Base-by-base conservation (phyloP, 768 basidiomycete genomes). In the Boletus subparvulus region DNA sequence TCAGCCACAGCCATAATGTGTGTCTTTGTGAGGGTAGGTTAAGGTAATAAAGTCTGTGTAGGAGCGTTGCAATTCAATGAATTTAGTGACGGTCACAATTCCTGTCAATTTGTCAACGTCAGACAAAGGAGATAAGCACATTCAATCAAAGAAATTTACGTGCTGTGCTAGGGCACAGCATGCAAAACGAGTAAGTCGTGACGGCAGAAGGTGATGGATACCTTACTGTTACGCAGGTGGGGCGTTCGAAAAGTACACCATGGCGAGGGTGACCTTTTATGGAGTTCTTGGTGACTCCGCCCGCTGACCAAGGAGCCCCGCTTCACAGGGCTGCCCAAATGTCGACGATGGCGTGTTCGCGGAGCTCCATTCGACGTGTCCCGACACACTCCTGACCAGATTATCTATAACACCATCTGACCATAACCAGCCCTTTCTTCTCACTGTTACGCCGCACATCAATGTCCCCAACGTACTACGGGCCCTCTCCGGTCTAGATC, bases 21-120 rank as follows among this genome's bases (percentile, higher is more conserved):
- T 59, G 53, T 60, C 61, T 54, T 61, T 53, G 60, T 56, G 59
- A 58, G 57, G 21, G 65, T 70, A 65, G 60, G 66, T 71, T 68
- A 68, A 65, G 64, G 62, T 70, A 73, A 73, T 69, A 69, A 60
- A 73, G 71, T 61, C 61, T 54, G 58, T 47, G 64, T 51, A 55
- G 41, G 45, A 51, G 50, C 16, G 48, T 54, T 59, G 49, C 50
- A 32, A 37, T 37, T 40, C 17, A 52, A 40, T 54, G 55, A 59
- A 65, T 50, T 42, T 61, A 49, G 28, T 69, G 67, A 59, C 60
- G 57, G 7, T 65, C 63, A 55, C 55, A 36, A 57, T 41, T 52
- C 2, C 55, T 50, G 49, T 63, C 55, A 60, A 47, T 2, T 40
- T 19, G 37, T 44, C 52, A 41, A 32, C 30, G 53, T 51, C 48